These are phyloP conservation scores for Pseudonectria buxi DNA, from an alignment of 2,329 filamentous ascomycete genomes.

Conservation along the genomic window DNA sequence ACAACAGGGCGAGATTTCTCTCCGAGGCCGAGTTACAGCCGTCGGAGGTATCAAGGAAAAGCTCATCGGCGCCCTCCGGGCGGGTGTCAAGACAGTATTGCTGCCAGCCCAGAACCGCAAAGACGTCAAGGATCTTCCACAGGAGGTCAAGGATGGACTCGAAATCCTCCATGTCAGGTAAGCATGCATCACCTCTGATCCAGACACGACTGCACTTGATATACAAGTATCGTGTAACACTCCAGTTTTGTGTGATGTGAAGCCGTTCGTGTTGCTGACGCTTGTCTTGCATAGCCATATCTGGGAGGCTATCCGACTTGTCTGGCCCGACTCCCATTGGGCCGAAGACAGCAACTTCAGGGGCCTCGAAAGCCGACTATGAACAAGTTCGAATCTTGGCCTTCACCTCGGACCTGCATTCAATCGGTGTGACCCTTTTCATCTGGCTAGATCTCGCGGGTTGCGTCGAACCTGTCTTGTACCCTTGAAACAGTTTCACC, in stretches of 20 bases:
- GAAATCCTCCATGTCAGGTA: conserved; percentile 87
- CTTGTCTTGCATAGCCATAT: conserved; percentile 58
- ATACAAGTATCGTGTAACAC: too few species aligned
- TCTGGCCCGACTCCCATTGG: conserved; percentile 90
- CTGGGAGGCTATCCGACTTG: conserved; percentile 83
- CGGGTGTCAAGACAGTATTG: conserved; percentile 90
- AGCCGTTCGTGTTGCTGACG: conserved; percentile 23
- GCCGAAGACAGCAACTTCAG: conserved; percentile 63
- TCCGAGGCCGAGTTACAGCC: conserved; percentile 84
- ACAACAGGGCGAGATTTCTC: conserved; percentile 59
- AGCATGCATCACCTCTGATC: conserved; percentile 25
- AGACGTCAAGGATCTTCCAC: conserved; percentile 82
- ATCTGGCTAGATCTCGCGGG: conserved; percentile 9
- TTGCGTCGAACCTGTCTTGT: conserved; percentile 8
- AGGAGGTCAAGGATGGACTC: conserved; percentile 80
- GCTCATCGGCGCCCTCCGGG: conserved; percentile 84
- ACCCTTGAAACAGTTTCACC: conserved; percentile 14
- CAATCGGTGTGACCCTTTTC: conserved; percentile 3
- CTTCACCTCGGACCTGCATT: not conserved
- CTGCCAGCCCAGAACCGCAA: conserved; percentile 85
- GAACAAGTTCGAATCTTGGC: conserved; percentile 20
- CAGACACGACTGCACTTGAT: too few species aligned
- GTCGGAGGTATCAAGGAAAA: conserved; percentile 99
- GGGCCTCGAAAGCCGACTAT: conserved; percentile 74
- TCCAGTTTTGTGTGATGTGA: not conserved